Evolutionary conservation across 148 eudicot species (phyloP).

Genomic region (Diospyros kaki): DNA sequence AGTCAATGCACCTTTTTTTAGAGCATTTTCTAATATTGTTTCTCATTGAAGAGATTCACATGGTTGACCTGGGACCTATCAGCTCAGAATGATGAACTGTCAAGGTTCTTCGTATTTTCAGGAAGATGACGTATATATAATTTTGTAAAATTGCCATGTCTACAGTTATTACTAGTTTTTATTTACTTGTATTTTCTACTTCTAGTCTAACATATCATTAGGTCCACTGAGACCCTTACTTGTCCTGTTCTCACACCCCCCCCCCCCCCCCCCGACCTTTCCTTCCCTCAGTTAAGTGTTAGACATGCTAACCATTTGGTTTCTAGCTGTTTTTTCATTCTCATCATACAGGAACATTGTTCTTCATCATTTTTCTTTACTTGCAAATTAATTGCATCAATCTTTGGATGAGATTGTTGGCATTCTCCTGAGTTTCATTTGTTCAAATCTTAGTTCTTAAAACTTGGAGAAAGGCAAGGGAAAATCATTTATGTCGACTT

Average conservation of each 20-base stretch:
- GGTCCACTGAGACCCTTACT: too few species aligned
- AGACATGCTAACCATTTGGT: too few species aligned
- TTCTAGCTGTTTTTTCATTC: too few species aligned
- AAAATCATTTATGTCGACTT: conserved; percentile 10
- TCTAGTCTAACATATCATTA: too few species aligned
- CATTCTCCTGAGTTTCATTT: not conserved
- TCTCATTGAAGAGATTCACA: not conserved
- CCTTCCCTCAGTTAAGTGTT: too few species aligned
- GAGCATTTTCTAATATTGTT: not conserved
- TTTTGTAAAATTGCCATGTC: not conserved
- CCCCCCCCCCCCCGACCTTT: too few species aligned
- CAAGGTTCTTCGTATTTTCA: not conserved
- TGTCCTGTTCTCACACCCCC: too few species aligned
- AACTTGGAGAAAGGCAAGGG: not conserved
- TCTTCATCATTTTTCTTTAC: too few species aligned
- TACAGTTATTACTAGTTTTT: too few species aligned
- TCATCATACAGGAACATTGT: too few species aligned
- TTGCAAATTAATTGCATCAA: not conserved
- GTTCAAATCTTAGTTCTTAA: not conserved
- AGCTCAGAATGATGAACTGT: not conserved
- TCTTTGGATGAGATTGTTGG: not conserved
- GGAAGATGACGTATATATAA: not conserved
- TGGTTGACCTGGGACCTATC: not conserved
- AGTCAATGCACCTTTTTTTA: not conserved
- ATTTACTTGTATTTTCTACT: too few species aligned